Evolutionary conservation across 2,329 filamentous ascomycete genomes (phyloP), one percentile per base, ranked within the genome.

Genomic region (Fusarium aywerte): DNA sequence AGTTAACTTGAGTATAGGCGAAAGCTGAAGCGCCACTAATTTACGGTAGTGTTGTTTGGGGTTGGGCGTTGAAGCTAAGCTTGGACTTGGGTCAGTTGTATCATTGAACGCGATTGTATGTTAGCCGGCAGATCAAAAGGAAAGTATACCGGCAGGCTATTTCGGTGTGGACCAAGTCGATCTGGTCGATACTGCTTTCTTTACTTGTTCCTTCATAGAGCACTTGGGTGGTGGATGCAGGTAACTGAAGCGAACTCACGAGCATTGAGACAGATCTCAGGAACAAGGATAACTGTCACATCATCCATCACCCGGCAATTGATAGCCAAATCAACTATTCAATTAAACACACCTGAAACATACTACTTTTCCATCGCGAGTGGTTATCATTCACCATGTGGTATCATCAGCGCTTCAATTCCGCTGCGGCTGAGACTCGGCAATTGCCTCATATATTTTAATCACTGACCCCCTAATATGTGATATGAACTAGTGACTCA

Each of bases 21-120:
- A 43, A 40, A 66, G 63, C 62, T 56, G 63, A 53, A 57, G 66
- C 68, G 70, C 70, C 70, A 73, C 70, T 53, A 71, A 73, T 68
- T 73, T 73, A 38, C 49, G n/a, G 23, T 21, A n/a, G 27, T 31
- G 9, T 31, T 31, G 25, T n/a, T 18, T 39, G 65, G 51, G 29
- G 66, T 69, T 62, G 45, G 20, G 33, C 21, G 21, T 20, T 49
- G 16, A 11, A 40, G 49, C 57, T 52, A 68, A 56, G 54, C 42
- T 48, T 57, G n/a, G 31, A 32, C 32, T 42, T 49, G 1, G 9
- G 40, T 25, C 35, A 36, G 38, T 36, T 43, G 25, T 11, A 43
- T 15, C 18, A 10, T 48, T 23, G 8, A 18, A 21, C 15, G 15
- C 16, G 18, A n/a, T 43, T 12, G 4, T n/a, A 13, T 11, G 11